Percentiles rank a stretch among this genome's conserved stretches.
These are phyloP conservation scores for Paxillus involutus DNA, from an alignment of 768 basidiomycete species.

Conservation along the genomic window DNA sequence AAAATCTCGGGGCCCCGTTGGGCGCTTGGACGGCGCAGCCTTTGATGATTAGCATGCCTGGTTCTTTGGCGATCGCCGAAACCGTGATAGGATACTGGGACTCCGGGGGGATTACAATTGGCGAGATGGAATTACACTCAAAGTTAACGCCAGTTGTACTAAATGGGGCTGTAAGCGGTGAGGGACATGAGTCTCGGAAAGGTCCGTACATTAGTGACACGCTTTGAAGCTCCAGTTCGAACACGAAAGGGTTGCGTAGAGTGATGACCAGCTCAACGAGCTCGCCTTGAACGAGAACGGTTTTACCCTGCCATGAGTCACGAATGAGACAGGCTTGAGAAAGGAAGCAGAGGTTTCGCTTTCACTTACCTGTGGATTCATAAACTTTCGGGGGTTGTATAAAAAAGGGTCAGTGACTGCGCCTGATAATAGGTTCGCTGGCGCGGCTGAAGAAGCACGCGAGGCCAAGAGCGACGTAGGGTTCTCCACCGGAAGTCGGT, in stretches of 20 bases:
- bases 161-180: slow-evolving; percentile 9
- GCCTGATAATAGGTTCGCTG: slow-evolving; percentile 48
- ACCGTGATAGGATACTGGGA: slow-evolving; percentile 74
- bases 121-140: slow-evolving; percentile 57
- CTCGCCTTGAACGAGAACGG: slow-evolving; percentile 81
- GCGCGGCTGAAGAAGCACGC: slow-evolving; percentile 36
- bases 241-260: slow-evolving; percentile 89
- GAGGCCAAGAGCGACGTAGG: slow-evolving; percentile 53
- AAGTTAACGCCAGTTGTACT: slow-evolving; percentile 85
- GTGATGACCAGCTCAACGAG: slow-evolving; percentile 77
- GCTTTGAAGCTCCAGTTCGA: slow-evolving; percentile 86
- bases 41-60: slow-evolving; percentile 69
- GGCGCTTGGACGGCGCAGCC: slow-evolving; percentile 80
- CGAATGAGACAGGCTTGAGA: slow-evolving; percentile 2
- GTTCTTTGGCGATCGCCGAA: slow-evolving; percentile 58
- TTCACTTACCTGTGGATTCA: slow-evolving; percentile 53
- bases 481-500: slow-evolving; percentile 74
- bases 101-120: slow-evolving; percentile 67
- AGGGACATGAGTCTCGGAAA: not conserved
- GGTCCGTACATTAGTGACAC: slow-evolving; percentile 70
- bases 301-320: slow-evolving; percentile 43
- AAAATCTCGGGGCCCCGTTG: slow-evolving; percentile 69
- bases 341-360: not conserved
- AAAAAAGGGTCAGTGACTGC: slow-evolving; percentile 80
- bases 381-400: slow-evolving; percentile 81